Conservation (phyloP, 768 basidiomycete species). For the Amanita subjunquillea region DNA sequence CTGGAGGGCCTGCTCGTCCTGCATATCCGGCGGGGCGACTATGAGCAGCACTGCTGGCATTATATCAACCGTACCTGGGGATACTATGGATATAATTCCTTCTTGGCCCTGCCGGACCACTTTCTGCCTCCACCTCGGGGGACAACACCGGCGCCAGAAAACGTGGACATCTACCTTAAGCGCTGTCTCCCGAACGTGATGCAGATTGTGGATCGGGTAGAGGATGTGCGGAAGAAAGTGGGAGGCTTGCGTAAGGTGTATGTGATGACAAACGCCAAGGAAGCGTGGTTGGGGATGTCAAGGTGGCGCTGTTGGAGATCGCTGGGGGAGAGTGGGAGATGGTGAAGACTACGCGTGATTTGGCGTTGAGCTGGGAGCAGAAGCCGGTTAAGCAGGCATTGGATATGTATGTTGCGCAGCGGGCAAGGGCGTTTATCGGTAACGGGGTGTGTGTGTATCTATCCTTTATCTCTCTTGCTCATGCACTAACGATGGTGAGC, state of each 20-base stretch:
- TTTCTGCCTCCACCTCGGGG: slow-evolving; percentile 1
- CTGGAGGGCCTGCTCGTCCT: slow-evolving; percentile 7
- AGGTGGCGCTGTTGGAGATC: slow-evolving; percentile 21
- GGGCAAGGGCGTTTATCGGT: slow-evolving; percentile 57
- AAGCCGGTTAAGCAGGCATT: slow-evolving; percentile 46
- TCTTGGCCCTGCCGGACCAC: slow-evolving; percentile 9
- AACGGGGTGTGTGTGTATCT: slow-evolving; percentile 46
- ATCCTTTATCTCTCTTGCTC: background rate
- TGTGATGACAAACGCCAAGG: slow-evolving; percentile 54
- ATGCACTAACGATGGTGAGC: no score
- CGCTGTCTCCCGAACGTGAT: slow-evolving; percentile 44
- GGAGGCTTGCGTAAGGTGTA: slow-evolving; percentile 35
- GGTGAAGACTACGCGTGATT: slow-evolving; percentile 44
- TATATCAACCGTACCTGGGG: slow-evolving; percentile 3
- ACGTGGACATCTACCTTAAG: slow-evolving; percentile 21
- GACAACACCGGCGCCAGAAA: slow-evolving; percentile 9
- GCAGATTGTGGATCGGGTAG: slow-evolving; percentile 37
- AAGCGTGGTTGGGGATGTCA: slow-evolving; percentile 39
- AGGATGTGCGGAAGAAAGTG: slow-evolving; percentile 15
- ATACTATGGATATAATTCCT: slow-evolving; percentile 11
- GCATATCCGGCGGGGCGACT: slow-evolving; percentile 13
- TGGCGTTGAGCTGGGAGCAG: slow-evolving; percentile 42
- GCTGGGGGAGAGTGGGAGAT: slow-evolving; percentile 30
- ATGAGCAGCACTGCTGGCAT: slow-evolving; percentile 8
- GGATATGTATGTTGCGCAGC: slow-evolving; percentile 59